These are phyloP conservation scores for Cynara cardunculus DNA, from an alignment of 129 eudicot genomes.

Conservation along the genomic window DNA sequence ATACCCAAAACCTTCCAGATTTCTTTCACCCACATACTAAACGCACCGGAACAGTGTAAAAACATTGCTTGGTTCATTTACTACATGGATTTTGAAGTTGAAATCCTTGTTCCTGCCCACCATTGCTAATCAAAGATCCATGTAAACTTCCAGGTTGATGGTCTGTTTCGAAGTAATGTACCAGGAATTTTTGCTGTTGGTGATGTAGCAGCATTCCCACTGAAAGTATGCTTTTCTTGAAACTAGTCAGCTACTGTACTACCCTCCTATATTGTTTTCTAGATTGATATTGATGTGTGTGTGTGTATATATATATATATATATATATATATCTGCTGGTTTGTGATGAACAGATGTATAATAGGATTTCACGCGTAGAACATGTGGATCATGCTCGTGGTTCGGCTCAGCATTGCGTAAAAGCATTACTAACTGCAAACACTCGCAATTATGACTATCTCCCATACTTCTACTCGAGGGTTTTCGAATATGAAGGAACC, in stretches of 20 bases:
- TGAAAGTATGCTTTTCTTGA: slow-evolving; percentile 47
- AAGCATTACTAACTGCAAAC: slow-evolving; percentile 69
- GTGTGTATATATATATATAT: too few relatives aligned
- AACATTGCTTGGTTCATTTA: too few relatives aligned
- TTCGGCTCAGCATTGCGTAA: slow-evolving; percentile 90
- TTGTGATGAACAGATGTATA: slow-evolving; percentile 62
- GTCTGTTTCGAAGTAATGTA: slow-evolving; percentile 70
- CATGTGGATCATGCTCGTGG: slow-evolving; percentile 99
- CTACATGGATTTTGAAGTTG: background rate
- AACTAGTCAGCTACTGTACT: slow-evolving; percentile 1
- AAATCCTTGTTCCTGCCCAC: background rate
- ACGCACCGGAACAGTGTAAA: too few relatives aligned
- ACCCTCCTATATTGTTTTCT: background rate
- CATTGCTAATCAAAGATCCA: background rate
- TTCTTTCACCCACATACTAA: background rate
- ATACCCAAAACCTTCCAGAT: background rate
- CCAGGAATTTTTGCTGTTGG: slow-evolving; percentile 96
- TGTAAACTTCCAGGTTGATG: slow-evolving; percentile 67
- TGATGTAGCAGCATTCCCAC: slow-evolving; percentile 98
- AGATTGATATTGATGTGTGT: too few relatives aligned
- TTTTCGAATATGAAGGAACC: slow-evolving; percentile 92
- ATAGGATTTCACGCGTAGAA: slow-evolving; percentile 81
- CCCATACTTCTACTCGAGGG: slow-evolving; percentile 88
- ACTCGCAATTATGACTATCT: slow-evolving; percentile 82
- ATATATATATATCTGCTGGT: background rate